phyloP scores from a whole-genome alignment of 2,329 filamentous ascomycete species.

The Corinectria fuckeliana region DNA sequence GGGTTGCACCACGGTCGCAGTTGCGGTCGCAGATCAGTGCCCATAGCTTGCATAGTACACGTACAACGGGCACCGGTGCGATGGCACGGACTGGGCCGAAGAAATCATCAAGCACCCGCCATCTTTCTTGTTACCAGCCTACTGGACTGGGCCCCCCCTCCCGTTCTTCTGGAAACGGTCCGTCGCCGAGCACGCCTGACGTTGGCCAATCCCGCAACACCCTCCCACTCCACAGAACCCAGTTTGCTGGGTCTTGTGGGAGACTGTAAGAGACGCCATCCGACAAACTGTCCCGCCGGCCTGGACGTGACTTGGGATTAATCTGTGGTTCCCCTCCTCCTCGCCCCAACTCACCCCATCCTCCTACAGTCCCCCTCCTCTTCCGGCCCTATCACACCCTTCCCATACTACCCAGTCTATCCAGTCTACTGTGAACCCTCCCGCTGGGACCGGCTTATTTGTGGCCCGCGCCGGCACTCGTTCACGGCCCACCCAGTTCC shows the following conservation, averaged over 20 bases:
- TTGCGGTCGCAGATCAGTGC: constrained; percentile 26
- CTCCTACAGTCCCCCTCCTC: background rate
- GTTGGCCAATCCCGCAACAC: constrained; percentile 28
- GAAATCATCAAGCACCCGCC: constrained; percentile 21
- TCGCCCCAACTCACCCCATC: constrained; percentile 19
- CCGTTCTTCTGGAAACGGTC: constrained; percentile 37
- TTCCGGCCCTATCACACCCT: constrained; percentile 10
- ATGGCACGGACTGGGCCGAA: constrained; percentile 24
- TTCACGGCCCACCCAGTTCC: constrained; percentile 23
- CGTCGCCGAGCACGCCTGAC: constrained; percentile 15
- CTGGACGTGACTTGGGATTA: constrained; percentile 10
- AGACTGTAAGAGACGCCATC: background rate
- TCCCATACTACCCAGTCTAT: constrained; percentile 10
- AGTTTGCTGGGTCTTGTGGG: constrained; percentile 26
- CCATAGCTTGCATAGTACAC: no score
- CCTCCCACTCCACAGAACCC: constrained; percentile 33
- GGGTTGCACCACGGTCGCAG: constrained; percentile 29
- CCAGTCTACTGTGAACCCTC: constrained; percentile 21
- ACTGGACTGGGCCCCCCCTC: constrained; percentile 31
- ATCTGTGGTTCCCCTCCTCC: constrained; percentile 6
- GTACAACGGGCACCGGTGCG: constrained; percentile 31
- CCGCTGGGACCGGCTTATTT: constrained; percentile 27
- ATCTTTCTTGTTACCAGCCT: constrained; percentile 24
- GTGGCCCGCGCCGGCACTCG: constrained; percentile 30
- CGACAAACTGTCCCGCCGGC: constrained; percentile 22